Percentiles rank a stretch among this genome's conserved stretches.
phyloP scores from a whole-genome alignment of 2,329 filamentous ascomycete genomes.

The Zymoseptoria passerinii region DNA sequence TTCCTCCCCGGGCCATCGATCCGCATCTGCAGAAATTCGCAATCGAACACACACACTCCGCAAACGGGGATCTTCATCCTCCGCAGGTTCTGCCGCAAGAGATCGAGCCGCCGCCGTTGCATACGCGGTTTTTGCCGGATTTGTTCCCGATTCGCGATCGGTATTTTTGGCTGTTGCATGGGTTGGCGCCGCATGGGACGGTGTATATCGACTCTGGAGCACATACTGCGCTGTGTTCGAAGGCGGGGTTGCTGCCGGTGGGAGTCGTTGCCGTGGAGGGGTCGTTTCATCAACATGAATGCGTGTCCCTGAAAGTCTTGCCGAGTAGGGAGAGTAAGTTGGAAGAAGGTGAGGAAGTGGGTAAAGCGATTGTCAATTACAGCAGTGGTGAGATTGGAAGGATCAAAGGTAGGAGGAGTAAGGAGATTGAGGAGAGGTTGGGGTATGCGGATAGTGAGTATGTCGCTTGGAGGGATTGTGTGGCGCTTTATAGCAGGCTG shows the following conservation, averaged over 20 bases:
- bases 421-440: slow-evolving; percentile 68
- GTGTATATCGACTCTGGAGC: slow-evolving; percentile 91
- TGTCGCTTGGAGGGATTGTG: slow-evolving; percentile 78
- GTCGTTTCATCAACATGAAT: slow-evolving; percentile 83
- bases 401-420: slow-evolving; percentile 77
- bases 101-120: slow-evolving; percentile 50
- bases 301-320: slow-evolving; percentile 77
- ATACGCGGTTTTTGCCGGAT: slow-evolving; percentile 88
- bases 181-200: slow-evolving; percentile 79
- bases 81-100: slow-evolving; percentile 16
- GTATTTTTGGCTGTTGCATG: slow-evolving; percentile 95
- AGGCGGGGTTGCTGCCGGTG: slow-evolving; percentile 80
- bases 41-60: slow-evolving; percentile 9
- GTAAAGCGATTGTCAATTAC: slow-evolving; percentile 86
- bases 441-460: slow-evolving; percentile 95
- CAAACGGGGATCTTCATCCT: slow-evolving; percentile 14
- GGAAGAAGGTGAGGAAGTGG: slow-evolving; percentile 55
- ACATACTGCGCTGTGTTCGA: slow-evolving; percentile 67
- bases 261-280: slow-evolving; percentile 88
- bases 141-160: slow-evolving; percentile 79
- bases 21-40: slow-evolving; percentile 15
- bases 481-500: slow-evolving; percentile 57
- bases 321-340: slow-evolving; percentile 43
- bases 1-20: neutral
- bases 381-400: slow-evolving; percentile 72